Conservation (phyloP, 192 early-diverging fungal species). For the Chytriomyces hyalinus region DNA sequence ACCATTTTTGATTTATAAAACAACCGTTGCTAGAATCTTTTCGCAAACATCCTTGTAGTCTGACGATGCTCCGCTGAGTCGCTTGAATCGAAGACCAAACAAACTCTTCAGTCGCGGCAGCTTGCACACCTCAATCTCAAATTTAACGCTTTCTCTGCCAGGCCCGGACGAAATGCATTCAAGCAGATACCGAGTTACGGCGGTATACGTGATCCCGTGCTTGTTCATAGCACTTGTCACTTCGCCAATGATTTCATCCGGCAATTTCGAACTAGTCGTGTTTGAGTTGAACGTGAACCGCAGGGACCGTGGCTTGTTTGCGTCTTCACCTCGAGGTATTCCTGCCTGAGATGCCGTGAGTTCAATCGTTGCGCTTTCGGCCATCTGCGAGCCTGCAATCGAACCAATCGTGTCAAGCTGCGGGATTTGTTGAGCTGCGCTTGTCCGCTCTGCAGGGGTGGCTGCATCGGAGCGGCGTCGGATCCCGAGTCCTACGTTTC, state of each 20-base stretch:
- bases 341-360: conserved; percentile 32
- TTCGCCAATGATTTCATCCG: conserved; percentile 63
- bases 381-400: neutral
- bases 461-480: conserved; percentile 9
- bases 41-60: conserved; percentile 94
- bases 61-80: conserved; percentile 76
- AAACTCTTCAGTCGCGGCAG: conserved; percentile 80
- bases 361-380: conserved; percentile 8
- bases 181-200: conserved; percentile 52
- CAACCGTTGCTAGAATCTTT: conserved; percentile 74
- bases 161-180: conserved; percentile 47
- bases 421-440: neutral
- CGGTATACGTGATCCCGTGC: conserved; percentile 47
- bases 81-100: conserved; percentile 85
- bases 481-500: conserved; percentile 30
- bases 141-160: conserved; percentile 60
- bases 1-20: conserved; percentile 58
- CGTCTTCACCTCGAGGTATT: conserved; percentile 48
- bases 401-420: conserved; percentile 4
- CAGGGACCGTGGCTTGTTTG: conserved; percentile 62
- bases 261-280: conserved; percentile 62
- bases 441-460: neutral
- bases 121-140: conserved; percentile 81
- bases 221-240: conserved; percentile 46
- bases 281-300: conserved; percentile 71